Base-by-base conservation (phyloP, 345 rosid species). In the Eucalyptus virginea region DNA sequence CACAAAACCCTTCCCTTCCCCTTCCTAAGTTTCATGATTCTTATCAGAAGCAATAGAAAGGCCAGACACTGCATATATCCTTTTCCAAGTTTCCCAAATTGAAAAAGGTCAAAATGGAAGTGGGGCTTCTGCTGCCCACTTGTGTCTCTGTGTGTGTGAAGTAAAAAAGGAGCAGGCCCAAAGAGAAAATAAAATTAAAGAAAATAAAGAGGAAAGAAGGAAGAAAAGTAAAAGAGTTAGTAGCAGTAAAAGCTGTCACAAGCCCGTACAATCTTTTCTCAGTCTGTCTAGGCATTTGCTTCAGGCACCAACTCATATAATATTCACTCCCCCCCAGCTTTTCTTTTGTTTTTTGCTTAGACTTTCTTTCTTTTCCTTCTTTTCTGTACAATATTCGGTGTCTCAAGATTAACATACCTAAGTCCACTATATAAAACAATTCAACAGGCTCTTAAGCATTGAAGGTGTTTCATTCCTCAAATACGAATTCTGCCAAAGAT, bases 251-350 rank as follows among this genome's bases (percentile, higher is more conserved):
- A 93, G 92, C 83, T 77, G 91, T 77, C 69, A 77, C 56, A 34
- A 34, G 81, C 91, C 93, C 92, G 96, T 92, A 93, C 96, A 90
- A 88, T 62, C 92, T 89, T 88, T 92, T 87, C 52, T 91, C 90
- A 62, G 87, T 65, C 90, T 89, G 87, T 65, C 90, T 89, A 72
- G 89, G 90, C 90, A 90, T 72, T 91, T 89, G 89, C 62, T 81
- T 80, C 92, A 88, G 91, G 91, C 89, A 87, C 89, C 94, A 77
- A 87, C 81, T 58, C 86, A 60, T 49, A 72, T 88, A 8, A 26
- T 42, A 42, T 42, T 30, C 60, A 37, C 47, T 40, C 30, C 83
- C 58, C 48, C 42, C 47, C 40, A 87, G 81, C 54, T 47, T 88
- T 47, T 67, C 28, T 58, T 28, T 62, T 17, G 34, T 13, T 42